These are phyloP conservation scores for Chlorella sp. DNA, from an alignment of 139 green algal species.

Conservation along the genomic window DNA sequence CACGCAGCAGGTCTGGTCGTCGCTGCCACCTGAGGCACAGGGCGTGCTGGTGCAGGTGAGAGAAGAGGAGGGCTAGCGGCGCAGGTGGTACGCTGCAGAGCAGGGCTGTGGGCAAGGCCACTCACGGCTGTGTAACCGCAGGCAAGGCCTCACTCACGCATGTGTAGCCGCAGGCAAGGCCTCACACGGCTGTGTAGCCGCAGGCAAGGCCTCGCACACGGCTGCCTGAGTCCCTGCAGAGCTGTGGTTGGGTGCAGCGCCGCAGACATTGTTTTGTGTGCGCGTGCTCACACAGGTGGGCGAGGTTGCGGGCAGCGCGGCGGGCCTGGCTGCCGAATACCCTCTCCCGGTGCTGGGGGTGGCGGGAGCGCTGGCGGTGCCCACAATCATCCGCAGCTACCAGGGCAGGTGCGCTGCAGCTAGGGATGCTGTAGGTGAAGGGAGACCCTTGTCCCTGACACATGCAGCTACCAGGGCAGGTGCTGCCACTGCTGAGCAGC, in stretches of 20 bases:
- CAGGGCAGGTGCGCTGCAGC: constrained; percentile 23
- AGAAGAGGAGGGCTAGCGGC: no score
- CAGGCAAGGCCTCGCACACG: not conserved
- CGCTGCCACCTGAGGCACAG: not conserved
- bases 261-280: not conserved
- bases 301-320: not conserved
- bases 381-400: constrained; percentile 17
- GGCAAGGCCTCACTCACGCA: no score
- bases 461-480: no score
- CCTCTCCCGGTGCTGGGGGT: not conserved
- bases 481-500: no score
- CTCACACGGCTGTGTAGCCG: no score
- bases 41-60: not conserved
- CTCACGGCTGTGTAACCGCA: no score
- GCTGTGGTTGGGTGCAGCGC: no score
- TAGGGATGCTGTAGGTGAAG: no score
- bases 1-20: not conserved
- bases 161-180: no score
- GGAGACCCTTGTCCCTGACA: no score
- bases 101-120: no score
- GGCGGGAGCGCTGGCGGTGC: constrained; percentile 25
- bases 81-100: no score
- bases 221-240: not conserved
- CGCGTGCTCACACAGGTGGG: not conserved
- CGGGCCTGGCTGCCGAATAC: not conserved